Conservation (phyloP, 805 yeast genomes). For the Tetrapisispora iriomotensis region DNA sequence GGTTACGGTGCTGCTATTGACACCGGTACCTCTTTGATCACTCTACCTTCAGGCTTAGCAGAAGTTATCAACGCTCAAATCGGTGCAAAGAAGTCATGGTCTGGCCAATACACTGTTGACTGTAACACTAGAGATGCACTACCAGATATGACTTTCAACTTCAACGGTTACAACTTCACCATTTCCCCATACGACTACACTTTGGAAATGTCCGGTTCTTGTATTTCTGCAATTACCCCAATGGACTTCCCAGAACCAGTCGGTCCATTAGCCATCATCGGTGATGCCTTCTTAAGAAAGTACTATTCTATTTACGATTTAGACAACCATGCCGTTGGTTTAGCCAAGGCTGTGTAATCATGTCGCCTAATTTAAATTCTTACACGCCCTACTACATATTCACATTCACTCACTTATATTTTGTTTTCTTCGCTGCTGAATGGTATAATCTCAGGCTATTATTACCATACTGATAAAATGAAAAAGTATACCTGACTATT, state of each 20-base stretch:
- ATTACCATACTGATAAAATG: too few species aligned
- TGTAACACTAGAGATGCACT: slow-evolving; percentile 75
- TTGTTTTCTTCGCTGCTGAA: too few species aligned
- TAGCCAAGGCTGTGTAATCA: slow-evolving; percentile 60
- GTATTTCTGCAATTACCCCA: slow-evolving; percentile 93
- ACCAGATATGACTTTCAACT: slow-evolving; percentile 87
- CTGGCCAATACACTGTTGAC: slow-evolving; percentile 91
- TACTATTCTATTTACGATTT: slow-evolving; percentile 91
- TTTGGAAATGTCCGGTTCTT: slow-evolving; percentile 86
- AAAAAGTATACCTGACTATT: too few species aligned
- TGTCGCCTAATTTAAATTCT: neutral
- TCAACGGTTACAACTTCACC: slow-evolving; percentile 86
- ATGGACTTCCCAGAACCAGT: slow-evolving; percentile 96
- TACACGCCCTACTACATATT: too few species aligned
- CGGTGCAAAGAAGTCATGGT: slow-evolving; percentile 96
- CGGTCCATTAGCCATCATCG: slow-evolving; percentile 92
- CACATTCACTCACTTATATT: too few species aligned
- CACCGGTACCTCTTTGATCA: slow-evolving; percentile 95
- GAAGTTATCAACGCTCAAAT: slow-evolving; percentile 91
- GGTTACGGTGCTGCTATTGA: slow-evolving; percentile 95
- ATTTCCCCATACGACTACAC: slow-evolving; percentile 86
- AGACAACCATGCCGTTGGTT: slow-evolving; percentile 86
- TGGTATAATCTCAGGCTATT: too few species aligned
- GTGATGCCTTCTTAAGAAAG: slow-evolving; percentile 94
- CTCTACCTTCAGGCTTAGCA: slow-evolving; percentile 90